These are phyloP conservation scores for Solanum ahanhuiri DNA, from an alignment of 257 asterid species.

Conservation along the genomic window DNA sequence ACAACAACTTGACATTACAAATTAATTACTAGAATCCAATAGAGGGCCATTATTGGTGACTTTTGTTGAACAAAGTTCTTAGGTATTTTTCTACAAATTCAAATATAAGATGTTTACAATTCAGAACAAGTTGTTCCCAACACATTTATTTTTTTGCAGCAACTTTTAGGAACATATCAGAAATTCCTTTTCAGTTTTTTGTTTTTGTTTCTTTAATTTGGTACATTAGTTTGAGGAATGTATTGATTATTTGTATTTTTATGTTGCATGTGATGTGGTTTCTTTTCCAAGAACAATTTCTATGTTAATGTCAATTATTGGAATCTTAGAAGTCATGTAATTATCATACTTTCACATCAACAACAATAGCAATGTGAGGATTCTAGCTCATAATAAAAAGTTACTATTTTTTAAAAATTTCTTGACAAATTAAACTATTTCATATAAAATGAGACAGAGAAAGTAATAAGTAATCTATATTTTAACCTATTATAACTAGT, in stretches of 20 bases:
- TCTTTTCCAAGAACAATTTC: neutral
- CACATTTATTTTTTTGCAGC: neutral
- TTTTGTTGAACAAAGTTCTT: neutral
- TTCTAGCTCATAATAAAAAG: neutral
- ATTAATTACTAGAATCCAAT: neutral
- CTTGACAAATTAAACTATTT: no score
- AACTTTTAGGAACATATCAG: slow-evolving; percentile 10
- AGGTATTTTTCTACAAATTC: neutral
- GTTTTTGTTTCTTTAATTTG: neutral
- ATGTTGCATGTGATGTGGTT: neutral
- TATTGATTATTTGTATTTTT: neutral
- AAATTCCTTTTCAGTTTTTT: neutral
- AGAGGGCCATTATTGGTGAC: neutral
- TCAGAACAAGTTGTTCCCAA: slow-evolving; percentile 13
- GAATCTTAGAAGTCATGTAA: neutral
- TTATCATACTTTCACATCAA: neutral
- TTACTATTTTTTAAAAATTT: no score
- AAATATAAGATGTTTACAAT: slow-evolving; percentile 9
- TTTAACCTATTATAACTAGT: neutral
- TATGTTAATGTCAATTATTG: neutral
- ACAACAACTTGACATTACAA: neutral
- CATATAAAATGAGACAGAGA: no score
- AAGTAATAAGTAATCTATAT: neutral
- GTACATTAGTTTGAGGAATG: neutral
- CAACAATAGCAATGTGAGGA: neutral